A percentile compares a stretch with the other conserved stretches of the same genome.
Conservation (phyloP, 2,329 filamentous ascomycete genomes). For the Blastomyces silverae region DNA sequence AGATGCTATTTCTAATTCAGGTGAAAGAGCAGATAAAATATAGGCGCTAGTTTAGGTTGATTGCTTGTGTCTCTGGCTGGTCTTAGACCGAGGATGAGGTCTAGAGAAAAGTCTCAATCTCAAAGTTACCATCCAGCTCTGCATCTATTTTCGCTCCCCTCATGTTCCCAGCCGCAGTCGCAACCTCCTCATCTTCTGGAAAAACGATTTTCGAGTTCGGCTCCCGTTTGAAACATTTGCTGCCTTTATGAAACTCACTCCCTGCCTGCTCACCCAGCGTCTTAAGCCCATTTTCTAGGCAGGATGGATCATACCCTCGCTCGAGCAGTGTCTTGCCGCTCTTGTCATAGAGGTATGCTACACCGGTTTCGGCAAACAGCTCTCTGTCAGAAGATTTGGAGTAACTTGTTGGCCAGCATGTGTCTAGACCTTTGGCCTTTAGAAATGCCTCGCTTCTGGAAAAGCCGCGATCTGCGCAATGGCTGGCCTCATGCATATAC, state of each 20-base stretch:
- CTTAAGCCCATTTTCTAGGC: not conserved
- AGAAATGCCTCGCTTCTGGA: not conserved
- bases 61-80: not conserved
- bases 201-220: constrained; percentile 1
- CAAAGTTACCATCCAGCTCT: not conserved
- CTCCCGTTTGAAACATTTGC: constrained; percentile 5
- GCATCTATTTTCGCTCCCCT: not conserved
- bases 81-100: not conserved
- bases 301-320: not conserved
- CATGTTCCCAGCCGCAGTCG: not conserved
- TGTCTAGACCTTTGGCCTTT: not conserved
- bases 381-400: not conserved
- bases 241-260: not conserved
- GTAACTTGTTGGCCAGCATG: not conserved
- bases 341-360: not conserved
- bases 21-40: too few relatives aligned
- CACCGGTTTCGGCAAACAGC: not conserved
- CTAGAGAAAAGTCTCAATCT: not conserved
- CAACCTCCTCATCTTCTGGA: not conserved
- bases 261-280: not conserved
- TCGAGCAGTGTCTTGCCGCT: not conserved
- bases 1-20: too few relatives aligned
- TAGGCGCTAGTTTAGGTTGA: too few relatives aligned
- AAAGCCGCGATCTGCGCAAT: not conserved
- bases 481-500: not conserved